A percentile compares a stretch with the other conserved stretches of the same genome.
phyloP scores from a whole-genome alignment of 192 early-diverging fungal species.

The Coemansia sp. region DNA sequence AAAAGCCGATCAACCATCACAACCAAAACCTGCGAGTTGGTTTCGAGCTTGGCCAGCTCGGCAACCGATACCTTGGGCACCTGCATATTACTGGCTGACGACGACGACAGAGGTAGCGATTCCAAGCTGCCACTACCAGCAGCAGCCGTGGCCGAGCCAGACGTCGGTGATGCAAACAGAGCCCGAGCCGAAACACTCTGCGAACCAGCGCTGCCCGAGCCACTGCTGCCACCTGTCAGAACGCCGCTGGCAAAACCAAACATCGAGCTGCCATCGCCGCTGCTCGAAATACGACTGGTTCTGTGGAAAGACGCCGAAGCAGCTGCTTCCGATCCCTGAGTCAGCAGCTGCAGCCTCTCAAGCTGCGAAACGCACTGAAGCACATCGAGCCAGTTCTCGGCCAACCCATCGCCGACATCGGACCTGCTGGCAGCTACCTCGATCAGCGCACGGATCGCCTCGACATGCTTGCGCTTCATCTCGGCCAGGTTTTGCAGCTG shows the following conservation, averaged over 20 bases:
- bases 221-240: slow-evolving; percentile 14
- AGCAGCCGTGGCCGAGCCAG: slow-evolving; percentile 43
- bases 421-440: slow-evolving; percentile 66
- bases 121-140: slow-evolving; percentile 64
- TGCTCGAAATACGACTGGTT: slow-evolving; percentile 3
- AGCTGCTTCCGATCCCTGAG: slow-evolving; percentile 36
- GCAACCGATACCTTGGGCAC: slow-evolving; percentile 70
- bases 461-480: slow-evolving; percentile 89
- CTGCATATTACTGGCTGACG: slow-evolving; percentile 52
- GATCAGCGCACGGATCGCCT: slow-evolving; percentile 84
- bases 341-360: slow-evolving; percentile 78
- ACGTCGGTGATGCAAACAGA: slow-evolving; percentile 65
- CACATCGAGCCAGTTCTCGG: slow-evolving; percentile 80
- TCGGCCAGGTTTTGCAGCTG: slow-evolving; percentile 80
- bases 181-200: slow-evolving; percentile 49
- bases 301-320: neutral
- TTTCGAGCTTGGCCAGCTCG: slow-evolving; percentile 65
- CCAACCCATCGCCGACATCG: slow-evolving; percentile 66
- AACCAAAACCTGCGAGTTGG: slow-evolving; percentile 71
- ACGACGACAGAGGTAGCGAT: slow-evolving; percentile 16
- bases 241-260: slow-evolving; percentile 27
- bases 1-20: slow-evolving; percentile 87
- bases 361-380: slow-evolving; percentile 83
- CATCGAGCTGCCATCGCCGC: slow-evolving; percentile 13
- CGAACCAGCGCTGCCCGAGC: neutral